Evolutionary conservation across 2,329 filamentous ascomycete species (phyloP), one percentile per base, ranked within the genome.

Genomic region (Arthrobotrys iridis): DNA sequence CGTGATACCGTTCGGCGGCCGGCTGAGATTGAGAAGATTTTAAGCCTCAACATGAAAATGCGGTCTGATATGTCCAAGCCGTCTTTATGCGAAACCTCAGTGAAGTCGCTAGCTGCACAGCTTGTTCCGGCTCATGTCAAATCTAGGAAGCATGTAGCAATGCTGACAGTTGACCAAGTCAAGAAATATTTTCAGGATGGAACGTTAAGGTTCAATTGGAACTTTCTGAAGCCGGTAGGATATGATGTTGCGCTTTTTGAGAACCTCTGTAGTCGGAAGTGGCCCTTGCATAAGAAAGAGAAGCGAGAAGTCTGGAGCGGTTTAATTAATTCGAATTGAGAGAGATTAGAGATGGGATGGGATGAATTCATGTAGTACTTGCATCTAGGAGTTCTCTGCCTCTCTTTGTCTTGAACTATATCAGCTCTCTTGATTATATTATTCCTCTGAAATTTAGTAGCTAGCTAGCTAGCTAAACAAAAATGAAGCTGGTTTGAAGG

Each of bases 181-280:
- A 48, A 43, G 52, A 13, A 43, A 10, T 66, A 55, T 46, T 35
- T 74, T 24, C 24, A 28, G 33, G 33, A 65, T 8, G 68, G 68
- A 8, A 57, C 28, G 0, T 28, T 74, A 20, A 60, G 26, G 24
- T 24, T 74, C 5, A 74, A 10, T 13, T 74, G 68, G 68, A 57
- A 37, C 4, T 74, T 74, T 40, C 37, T 74, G 45, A 66, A 43
- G 26, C 68, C 68, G 0, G 60, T 74, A 1, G 20, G 43, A 4
- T 74, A 66, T 33, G 62, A 74, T 37, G 62, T 40, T 15, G 15
- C 6, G 7, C 50, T 55, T 1, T 55, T 24, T 4, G 15, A 30
- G 30, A 55, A 55, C 3, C 41, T 74, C 7, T 66, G 40, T 4
- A 52, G 46, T 22, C 41, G 60, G 3, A 45, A 55, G 24, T 67